phyloP scores from a whole-genome alignment of 768 basidiomycete species.

The Collybiopsis confluens region DNA sequence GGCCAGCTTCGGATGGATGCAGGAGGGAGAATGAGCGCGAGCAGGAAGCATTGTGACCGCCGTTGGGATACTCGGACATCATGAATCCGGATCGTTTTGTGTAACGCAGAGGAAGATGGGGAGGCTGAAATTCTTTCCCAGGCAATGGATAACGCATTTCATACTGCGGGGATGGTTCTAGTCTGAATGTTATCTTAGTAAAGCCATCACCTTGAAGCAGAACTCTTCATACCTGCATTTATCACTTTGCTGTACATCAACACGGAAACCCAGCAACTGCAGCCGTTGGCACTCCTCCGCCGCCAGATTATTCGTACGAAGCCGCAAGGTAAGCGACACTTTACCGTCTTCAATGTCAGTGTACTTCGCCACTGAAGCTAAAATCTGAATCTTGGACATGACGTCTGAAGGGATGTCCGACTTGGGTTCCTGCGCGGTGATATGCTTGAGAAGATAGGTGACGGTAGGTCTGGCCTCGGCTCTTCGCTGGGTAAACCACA shows the following conservation, averaged over 20 bases:
- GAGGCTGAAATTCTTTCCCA: slow-evolving; percentile 55
- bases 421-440: slow-evolving; percentile 13
- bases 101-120: slow-evolving; percentile 49
- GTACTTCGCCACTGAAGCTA: slow-evolving; percentile 58
- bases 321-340: slow-evolving; percentile 54
- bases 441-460: slow-evolving; percentile 33
- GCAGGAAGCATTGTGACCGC: slow-evolving; percentile 19
- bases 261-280: slow-evolving; percentile 48
- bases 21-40: slow-evolving; percentile 47
- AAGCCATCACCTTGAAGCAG: slow-evolving; percentile 2
- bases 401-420: slow-evolving; percentile 46
- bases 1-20: slow-evolving; percentile 38
- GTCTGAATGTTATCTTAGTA: slow-evolving; percentile 27
- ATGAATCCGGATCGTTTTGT: slow-evolving; percentile 53
- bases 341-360: slow-evolving; percentile 40
- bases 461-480: slow-evolving; percentile 30
- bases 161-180: slow-evolving; percentile 36
- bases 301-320: slow-evolving; percentile 53
- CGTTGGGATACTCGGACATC: slow-evolving; percentile 38
- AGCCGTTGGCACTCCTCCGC: slow-evolving; percentile 49
- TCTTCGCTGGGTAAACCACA: slow-evolving; percentile 33
- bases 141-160: slow-evolving; percentile 53
- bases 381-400: slow-evolving; percentile 58
- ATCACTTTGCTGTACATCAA: slow-evolving; percentile 63
- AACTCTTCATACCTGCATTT: slow-evolving; percentile 50